A percentile compares a stretch with the other conserved stretches of the same genome.
Conservation (phyloP, 805 yeast genomes). For the Wickerhamomyces queroliae region DNA sequence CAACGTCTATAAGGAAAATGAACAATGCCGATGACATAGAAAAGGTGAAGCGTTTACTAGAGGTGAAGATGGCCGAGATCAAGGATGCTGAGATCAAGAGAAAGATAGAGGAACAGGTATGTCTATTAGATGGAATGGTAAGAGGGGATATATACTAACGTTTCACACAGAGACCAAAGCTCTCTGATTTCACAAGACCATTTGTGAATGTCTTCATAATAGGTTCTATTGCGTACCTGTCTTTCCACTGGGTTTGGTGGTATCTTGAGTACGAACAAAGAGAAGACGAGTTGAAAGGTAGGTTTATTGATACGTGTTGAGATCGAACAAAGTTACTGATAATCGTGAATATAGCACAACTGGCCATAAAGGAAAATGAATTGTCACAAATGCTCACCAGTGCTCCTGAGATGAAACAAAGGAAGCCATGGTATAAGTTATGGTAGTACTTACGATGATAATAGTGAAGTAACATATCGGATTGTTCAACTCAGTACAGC, state of each 20-base stretch:
- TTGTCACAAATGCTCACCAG: background rate
- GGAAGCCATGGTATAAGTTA: no score
- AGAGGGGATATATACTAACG: no score
- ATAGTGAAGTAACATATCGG: no score
- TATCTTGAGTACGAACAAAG: background rate
- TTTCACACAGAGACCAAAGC: background rate
- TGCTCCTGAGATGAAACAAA: background rate
- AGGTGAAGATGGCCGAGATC: background rate
- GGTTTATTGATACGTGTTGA: background rate
- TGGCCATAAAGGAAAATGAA: background rate
- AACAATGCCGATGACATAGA: conserved; percentile 1
- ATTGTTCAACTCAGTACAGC: no score
- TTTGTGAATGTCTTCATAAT: background rate
- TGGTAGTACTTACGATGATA: no score
- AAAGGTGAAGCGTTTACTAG: background rate
- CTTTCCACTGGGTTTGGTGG: conserved; percentile 1
- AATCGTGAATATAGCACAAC: background rate
- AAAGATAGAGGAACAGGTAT: background rate
- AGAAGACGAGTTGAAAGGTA: conserved; percentile 1
- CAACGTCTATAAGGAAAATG: background rate
- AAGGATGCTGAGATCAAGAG: conserved; percentile 1
- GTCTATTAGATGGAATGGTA: background rate
- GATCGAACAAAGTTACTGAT: background rate
- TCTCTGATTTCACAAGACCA: conserved; percentile 1
- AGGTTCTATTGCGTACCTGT: background rate